Evolutionary conservation across 2,329 filamentous ascomycete genomes (phyloP).

Genomic region (Colletotrichum liriopes): DNA sequence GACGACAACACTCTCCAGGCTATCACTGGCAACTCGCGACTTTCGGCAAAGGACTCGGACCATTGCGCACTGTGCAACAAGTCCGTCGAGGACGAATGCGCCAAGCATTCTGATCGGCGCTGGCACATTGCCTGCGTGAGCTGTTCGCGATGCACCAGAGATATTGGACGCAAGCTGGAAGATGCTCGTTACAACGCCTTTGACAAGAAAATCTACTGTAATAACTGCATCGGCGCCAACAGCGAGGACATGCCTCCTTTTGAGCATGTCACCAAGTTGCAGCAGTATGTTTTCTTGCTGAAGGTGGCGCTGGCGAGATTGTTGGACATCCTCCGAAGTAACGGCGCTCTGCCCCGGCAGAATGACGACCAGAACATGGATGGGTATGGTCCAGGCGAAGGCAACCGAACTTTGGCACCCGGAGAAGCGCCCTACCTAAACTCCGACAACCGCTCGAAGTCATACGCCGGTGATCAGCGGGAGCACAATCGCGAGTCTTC

Average conservation of each 20-base stretch:
- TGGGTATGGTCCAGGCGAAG: slow-evolving; percentile 77
- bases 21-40: slow-evolving; percentile 74
- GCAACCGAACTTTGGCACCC: slow-evolving; percentile 49
- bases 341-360: slow-evolving; percentile 83
- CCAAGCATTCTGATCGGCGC: slow-evolving; percentile 79
- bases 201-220: slow-evolving; percentile 81
- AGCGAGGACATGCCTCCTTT: slow-evolving; percentile 72
- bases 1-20: slow-evolving; percentile 80
- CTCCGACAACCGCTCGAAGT: slow-evolving; percentile 81
- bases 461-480: slow-evolving; percentile 74
- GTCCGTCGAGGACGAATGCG: slow-evolving; percentile 95
- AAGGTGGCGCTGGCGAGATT: slow-evolving; percentile 92
- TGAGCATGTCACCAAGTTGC: slow-evolving; percentile 84
- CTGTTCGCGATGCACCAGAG: slow-evolving; percentile 76
- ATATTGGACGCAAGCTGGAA: slow-evolving; percentile 78
- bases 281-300: slow-evolving; percentile 95
- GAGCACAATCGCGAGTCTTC: slow-evolving; percentile 80
- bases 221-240: slow-evolving; percentile 72
- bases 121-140: slow-evolving; percentile 89
- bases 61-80: slow-evolving; percentile 86
- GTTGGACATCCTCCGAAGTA: slow-evolving; percentile 87
- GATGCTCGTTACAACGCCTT: slow-evolving; percentile 80
- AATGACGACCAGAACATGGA: slow-evolving; percentile 80
- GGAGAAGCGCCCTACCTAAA: slow-evolving; percentile 64
- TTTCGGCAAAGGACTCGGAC: slow-evolving; percentile 85